Conservation (phyloP, 495 filamentous ascomycete species). For the Aspergillus affinis region DNA sequence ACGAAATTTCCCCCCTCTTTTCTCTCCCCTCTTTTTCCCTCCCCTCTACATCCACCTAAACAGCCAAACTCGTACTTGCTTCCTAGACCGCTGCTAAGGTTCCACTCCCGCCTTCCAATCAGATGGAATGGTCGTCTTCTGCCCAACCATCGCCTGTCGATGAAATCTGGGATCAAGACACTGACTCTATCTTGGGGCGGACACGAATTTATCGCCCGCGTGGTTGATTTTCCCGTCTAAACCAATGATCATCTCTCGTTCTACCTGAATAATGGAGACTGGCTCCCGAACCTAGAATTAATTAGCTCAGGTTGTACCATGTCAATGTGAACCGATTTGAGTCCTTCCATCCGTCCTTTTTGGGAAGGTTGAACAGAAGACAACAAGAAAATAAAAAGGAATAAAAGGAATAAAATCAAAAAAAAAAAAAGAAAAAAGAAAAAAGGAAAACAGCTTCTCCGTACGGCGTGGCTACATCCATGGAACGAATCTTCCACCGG, state of each 20-base stretch:
- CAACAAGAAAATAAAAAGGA: too few relatives aligned
- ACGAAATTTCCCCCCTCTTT: slow-evolving; percentile 1
- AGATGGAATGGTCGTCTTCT: not conserved
- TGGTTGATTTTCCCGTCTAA: slow-evolving; percentile 10
- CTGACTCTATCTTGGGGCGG: not conserved
- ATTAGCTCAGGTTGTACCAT: too few relatives aligned
- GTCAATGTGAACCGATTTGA: too few relatives aligned
- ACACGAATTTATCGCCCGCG: slow-evolving; percentile 15
- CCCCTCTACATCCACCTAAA: not conserved
- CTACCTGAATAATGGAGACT: slow-evolving; percentile 2
- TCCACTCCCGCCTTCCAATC: not conserved
- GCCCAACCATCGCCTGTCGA: slow-evolving; percentile 7
- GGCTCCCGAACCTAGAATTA: too few relatives aligned
- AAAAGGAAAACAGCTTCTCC: too few relatives aligned
- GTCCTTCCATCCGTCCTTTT: too few relatives aligned
- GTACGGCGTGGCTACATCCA: not conserved
- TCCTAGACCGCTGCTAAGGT: too few relatives aligned
- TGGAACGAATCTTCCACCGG: slow-evolving; percentile 10
- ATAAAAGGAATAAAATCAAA: too few relatives aligned
- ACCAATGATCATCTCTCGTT: slow-evolving; percentile 7
- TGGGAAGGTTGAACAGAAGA: not conserved
- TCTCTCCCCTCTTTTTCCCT: slow-evolving; percentile 8
- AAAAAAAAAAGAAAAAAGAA: too few relatives aligned
- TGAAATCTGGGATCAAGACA: slow-evolving; percentile 7
- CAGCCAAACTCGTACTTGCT: not conserved